Base-by-base conservation (phyloP, 1,284 basidiomycete species). In the Moesziomyces sp. region DNA sequence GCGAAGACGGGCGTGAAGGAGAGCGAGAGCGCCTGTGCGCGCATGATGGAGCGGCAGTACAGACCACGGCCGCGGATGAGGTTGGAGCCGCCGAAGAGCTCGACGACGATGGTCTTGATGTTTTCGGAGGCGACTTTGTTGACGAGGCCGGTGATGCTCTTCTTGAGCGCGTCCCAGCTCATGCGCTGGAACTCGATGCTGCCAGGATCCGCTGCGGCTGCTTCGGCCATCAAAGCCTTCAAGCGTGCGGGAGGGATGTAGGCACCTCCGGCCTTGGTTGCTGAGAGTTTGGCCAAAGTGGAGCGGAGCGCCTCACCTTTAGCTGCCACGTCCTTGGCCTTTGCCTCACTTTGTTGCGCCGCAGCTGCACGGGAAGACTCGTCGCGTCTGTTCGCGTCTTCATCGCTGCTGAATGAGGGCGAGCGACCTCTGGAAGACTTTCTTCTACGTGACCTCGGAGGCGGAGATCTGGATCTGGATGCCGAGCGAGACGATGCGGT, bases 1-100 rank as follows among this genome's bases (percentile, higher is more conserved):
- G 97, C 94, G 83, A 99, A 99, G 24, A 99, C 93, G 4, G 97
- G 95, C 0, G 97, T 98, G 83, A 97, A 99, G 0, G 96, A 94
- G 68, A 99, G 90, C 85, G 96, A 99, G 5, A 95, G 90, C 0
- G 94, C 89, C 85, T 99, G 97, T 5, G 96, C 96, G 81, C 97
- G 94, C 95, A 99, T 99, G 78, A 99, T 89, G 67, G 94, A 96
- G 71, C 96, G 88, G 28, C 81, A 84, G 53, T 77, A 84, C 10
- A 84, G 78, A 10, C 81, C 82, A 13, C 81, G 71, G 13, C 81
- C 82, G 7, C 82, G 74, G 53, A 84, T 81, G 28, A 84, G 63
- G 51, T 84, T 84, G 47, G 82, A 81, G n/a, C 80, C 73, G 9
- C 75, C 80, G 46, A 83, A 75, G 10, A 84, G 83, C 73, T 99